Conservation (phyloP, 2,329 filamentous ascomycete species). For the Phaeoacremonium minimum region DNA sequence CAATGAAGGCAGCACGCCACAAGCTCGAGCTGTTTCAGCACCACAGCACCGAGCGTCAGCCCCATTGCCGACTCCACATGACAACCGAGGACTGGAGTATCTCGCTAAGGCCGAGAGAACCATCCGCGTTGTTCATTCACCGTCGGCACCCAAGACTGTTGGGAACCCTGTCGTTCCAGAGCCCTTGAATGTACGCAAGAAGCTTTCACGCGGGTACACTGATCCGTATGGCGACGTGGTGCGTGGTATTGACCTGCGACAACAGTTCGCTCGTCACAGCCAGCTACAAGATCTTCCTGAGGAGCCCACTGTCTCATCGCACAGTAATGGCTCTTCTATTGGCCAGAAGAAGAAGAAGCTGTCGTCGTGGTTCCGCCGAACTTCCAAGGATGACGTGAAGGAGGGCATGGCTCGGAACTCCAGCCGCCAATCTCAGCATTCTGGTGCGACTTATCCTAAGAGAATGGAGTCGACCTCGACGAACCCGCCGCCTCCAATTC, state of each 20-base stretch:
- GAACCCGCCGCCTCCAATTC: constrained; percentile 11
- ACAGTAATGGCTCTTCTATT: constrained; percentile 11
- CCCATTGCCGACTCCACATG: constrained; percentile 14
- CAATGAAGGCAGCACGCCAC: constrained; percentile 22
- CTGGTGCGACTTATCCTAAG: background rate
- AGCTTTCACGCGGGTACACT: constrained; percentile 11
- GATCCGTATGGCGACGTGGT: too few relatives aligned
- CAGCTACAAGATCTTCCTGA: constrained; percentile 11
- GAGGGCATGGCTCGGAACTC: constrained; percentile 2
- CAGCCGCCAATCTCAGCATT: constrained; percentile 2
- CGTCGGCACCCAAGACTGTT: constrained; percentile 27
- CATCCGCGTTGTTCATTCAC: constrained; percentile 51
- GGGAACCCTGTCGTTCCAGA: constrained; percentile 26
- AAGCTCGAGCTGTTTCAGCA: constrained; percentile 41
- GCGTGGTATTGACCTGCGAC: too few relatives aligned
- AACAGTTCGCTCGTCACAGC: too few relatives aligned
- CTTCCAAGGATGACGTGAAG: constrained; percentile 8
- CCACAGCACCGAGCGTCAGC: constrained; percentile 22
- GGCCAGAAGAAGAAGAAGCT: constrained; percentile 36
- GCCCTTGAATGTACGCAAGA: constrained; percentile 38
- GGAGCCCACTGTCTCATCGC: constrained; percentile 10
- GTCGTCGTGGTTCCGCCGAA: constrained; percentile 46
- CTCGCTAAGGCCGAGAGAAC: constrained; percentile 43
- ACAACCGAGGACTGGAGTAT: constrained; percentile 36
- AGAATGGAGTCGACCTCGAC: constrained; percentile 12